phyloP scores from a whole-genome alignment of 2,329 filamentous ascomycete species.

The Scortechinia acanthostroma region DNA sequence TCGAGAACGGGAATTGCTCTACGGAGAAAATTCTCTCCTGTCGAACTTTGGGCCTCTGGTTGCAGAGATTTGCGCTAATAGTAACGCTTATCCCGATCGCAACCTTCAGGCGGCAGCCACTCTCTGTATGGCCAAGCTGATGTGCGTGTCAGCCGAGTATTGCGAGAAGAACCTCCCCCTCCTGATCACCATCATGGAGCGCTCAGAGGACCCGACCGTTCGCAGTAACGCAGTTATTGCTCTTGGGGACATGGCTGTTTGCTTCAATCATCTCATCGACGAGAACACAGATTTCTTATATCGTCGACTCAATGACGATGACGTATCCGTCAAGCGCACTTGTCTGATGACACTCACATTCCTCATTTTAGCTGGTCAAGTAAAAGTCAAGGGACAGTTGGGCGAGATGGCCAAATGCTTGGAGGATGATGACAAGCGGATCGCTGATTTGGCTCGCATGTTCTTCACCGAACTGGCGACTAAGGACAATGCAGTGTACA shows the following conservation, averaged over 20 bases:
- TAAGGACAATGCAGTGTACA: constrained; percentile 98
- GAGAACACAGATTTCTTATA: constrained; percentile 99
- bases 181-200: constrained; percentile 95
- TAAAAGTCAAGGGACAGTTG: constrained; percentile 97
- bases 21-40: constrained; percentile 77
- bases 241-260: constrained; percentile 96
- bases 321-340: constrained; percentile 87
- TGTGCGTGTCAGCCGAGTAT: constrained; percentile 96
- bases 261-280: constrained; percentile 98
- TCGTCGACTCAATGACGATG: constrained; percentile 79
- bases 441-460: constrained; percentile 89
- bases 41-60: constrained; percentile 86
- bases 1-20: constrained; percentile 76
- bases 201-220: constrained; percentile 83
- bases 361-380: constrained; percentile 89
- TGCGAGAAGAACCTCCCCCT: constrained; percentile 88
- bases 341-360: constrained; percentile 98
- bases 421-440: constrained; percentile 89
- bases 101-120: constrained; percentile 89
- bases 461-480: constrained; percentile 97
- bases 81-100: constrained; percentile 82
- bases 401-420: constrained; percentile 99
- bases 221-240: constrained; percentile 95
- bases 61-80: constrained; percentile 88
- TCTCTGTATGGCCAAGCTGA: constrained; percentile 90